Base-by-base conservation (phyloP, 1,139 yeast genomes). In the Hansenula sp. region DNA sequence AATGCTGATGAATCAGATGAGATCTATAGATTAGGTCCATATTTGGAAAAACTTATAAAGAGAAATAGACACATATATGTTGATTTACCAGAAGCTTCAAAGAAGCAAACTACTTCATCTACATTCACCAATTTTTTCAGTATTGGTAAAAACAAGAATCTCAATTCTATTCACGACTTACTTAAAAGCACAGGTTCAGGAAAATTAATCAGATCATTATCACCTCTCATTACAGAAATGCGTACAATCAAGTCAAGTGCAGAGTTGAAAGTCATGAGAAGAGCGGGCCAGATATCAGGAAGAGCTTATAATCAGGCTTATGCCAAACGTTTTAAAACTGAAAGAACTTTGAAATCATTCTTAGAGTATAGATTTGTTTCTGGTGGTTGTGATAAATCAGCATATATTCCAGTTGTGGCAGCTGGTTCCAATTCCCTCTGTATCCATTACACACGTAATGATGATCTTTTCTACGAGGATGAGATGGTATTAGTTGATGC, bases 351-450 rank as follows among this genome's bases (percentile, higher is more conserved):
- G 37, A 86, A 84, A 19, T 77, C 95, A n/a, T 89, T 70, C 56
- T 66, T 94, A 44, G 96, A 90, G 47, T 87, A 87, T 60, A 76
- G 82, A 53, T 90, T 92, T 61, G 77, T 85, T 9, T 71, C 77
- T 38, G 88, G 90, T 22, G 98, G 98, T 0, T 89, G 97, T 61
- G 95, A 88, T 47, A 78, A 78, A 47, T 78, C 84, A 34, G 97
- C 97, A 0, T 94, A 94, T 57, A 77, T 90, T 25, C 97, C 99
- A 0, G 99, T 94, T 10, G 95, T 94, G 9, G 99, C 97, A 2
- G 85, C 96, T 32, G 98, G 98, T 3, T 63, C 74, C 20, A 89
- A 89, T 58, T 88, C 96, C 0, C 66, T 89, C 34, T 83, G 92
- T 32, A 88, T 92, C 44, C 97, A 90, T 61, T 90, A 90, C 60